Evolutionary conservation across 2,329 filamentous ascomycete genomes (phyloP).

Genomic region (Sporothrix pseudoabietina): DNA sequence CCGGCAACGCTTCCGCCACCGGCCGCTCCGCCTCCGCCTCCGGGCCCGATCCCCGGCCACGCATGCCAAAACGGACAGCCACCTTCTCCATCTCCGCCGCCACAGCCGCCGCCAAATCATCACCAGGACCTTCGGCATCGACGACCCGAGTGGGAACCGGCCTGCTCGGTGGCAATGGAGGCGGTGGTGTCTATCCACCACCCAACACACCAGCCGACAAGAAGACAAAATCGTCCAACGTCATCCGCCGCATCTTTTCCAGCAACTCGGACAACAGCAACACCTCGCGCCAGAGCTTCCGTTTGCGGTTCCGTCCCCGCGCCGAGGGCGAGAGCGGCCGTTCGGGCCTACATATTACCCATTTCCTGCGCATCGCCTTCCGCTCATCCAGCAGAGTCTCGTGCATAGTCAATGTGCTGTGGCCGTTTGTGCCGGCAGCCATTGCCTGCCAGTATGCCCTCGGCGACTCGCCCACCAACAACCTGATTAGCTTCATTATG

Average conservation of each 20-base stretch:
- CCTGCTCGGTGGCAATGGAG: neutral
- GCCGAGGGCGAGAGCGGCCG: slow-evolving; percentile 67
- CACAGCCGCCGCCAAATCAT: neutral
- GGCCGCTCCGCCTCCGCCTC: neutral
- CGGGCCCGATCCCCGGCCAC: neutral
- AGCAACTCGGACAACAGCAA: slow-evolving; percentile 4
- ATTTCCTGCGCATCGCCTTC: slow-evolving; percentile 66
- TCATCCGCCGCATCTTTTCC: neutral
- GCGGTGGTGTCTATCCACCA: neutral
- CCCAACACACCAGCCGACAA: neutral
- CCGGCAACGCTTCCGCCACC: neutral
- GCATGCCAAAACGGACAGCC: neutral
- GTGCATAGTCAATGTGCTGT: slow-evolving; percentile 68
- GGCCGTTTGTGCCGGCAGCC: slow-evolving; percentile 73
- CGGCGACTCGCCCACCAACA: slow-evolving; percentile 42
- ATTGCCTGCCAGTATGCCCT: slow-evolving; percentile 59
- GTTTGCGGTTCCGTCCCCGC: slow-evolving; percentile 32
- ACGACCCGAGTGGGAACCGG: neutral
- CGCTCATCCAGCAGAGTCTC: slow-evolving; percentile 65
- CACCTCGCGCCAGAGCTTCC: neutral
- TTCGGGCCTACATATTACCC: slow-evolving; percentile 62
- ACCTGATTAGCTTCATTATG: slow-evolving; percentile 67
- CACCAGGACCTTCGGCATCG: neutral
- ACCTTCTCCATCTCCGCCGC: slow-evolving; percentile 14
- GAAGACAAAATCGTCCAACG: neutral